Percentiles rank a stretch among this genome's conserved stretches.
Conservation (phyloP, 352 stramenopile species). For the Blastocystis hominis region DNA sequence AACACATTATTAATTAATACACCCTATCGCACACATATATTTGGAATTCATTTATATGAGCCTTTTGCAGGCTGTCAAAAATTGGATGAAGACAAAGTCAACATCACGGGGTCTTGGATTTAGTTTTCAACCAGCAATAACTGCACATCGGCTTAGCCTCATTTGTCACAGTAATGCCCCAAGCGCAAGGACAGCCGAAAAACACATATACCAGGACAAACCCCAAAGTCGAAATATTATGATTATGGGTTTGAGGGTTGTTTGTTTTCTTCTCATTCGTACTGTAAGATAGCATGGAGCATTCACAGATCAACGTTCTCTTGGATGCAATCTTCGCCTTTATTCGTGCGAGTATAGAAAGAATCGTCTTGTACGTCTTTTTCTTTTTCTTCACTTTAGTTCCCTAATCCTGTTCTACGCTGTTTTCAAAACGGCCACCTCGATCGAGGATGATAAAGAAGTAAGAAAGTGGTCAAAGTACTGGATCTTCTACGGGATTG, state of each 20-base stretch:
- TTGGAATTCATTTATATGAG: constrained; percentile 8
- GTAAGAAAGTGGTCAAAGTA: constrained; percentile 20
- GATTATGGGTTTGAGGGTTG: constrained; percentile 8
- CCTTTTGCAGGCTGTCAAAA: constrained; percentile 54
- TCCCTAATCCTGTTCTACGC: constrained; percentile 40
- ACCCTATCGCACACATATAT: background rate
- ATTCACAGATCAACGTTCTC: background rate
- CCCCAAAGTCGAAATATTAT: background rate
- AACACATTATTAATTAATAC: no score
- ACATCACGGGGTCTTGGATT: constrained; percentile 57
- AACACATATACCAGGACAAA: background rate
- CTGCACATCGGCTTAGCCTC: constrained; percentile 53
- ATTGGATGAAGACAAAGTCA: constrained; percentile 50
- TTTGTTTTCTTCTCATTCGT: background rate
- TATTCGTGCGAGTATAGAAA: background rate
- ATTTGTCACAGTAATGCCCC: constrained; percentile 57
- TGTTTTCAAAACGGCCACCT: constrained; percentile 35
- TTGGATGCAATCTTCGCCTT: constrained; percentile 17
- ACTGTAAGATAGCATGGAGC: background rate
- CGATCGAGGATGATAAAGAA: constrained; percentile 24
- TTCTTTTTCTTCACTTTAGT: background rate
- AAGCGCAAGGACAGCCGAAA: constrained; percentile 44
- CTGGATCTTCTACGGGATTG: constrained; percentile 31
- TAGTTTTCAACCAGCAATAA: constrained; percentile 58
- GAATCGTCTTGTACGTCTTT: background rate